Evolutionary conservation across 2,329 filamentous ascomycete genomes (phyloP).

Genomic region (Alternaria alternata): DNA sequence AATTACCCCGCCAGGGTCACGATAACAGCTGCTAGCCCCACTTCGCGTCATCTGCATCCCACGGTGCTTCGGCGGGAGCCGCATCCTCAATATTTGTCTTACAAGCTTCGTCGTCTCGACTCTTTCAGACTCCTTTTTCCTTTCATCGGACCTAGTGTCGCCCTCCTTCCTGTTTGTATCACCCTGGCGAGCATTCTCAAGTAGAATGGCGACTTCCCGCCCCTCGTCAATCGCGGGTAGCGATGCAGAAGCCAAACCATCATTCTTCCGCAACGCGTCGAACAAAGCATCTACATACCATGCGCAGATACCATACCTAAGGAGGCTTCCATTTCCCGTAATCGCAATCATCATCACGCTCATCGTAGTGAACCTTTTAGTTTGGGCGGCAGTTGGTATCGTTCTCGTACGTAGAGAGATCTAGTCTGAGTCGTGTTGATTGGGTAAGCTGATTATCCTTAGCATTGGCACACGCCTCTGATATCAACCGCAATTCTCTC

Average conservation of each 20-base stretch:
- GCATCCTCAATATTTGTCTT: not conserved
- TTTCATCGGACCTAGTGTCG: not conserved
- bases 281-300: conserved; percentile 58
- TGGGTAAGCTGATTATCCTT: not conserved
- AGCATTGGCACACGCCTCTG: conserved; percentile 62
- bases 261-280: conserved; percentile 33
- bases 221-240: conserved; percentile 16
- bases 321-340: conserved; percentile 64
- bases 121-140: not conserved
- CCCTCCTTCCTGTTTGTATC: not conserved
- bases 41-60: conserved; percentile 27
- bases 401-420: conserved; percentile 58
- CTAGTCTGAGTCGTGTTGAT: not conserved
- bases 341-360: conserved; percentile 65
- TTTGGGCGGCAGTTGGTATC: conserved; percentile 66
- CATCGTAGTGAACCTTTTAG: conserved; percentile 62
- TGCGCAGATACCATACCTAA: conserved; percentile 62
- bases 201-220: conserved; percentile 23
- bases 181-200: not conserved
- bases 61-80: conserved; percentile 9
- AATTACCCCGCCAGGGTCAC: conserved; percentile 25
- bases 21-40: conserved; percentile 29
- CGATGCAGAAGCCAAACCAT: conserved; percentile 24
- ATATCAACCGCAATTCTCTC: conserved; percentile 83
- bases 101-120: not conserved